phyloP scores from a whole-genome alignment of 164 flowering plant species.

The Akebia trifoliata region DNA sequence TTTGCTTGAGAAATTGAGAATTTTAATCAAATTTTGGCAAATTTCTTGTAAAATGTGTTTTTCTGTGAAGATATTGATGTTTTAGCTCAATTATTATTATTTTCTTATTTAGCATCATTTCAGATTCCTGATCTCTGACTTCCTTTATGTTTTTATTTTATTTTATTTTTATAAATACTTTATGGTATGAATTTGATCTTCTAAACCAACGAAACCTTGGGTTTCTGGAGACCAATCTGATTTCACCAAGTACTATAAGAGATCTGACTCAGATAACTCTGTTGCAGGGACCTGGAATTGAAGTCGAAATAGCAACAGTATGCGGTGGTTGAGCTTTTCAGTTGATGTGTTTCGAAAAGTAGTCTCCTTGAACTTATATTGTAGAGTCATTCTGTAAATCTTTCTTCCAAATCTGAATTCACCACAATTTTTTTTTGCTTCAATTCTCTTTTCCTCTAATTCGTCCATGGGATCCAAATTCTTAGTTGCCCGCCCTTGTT shows the following conservation, averaged over 20 bases:
- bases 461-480: constrained; percentile 64
- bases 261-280: constrained; percentile 10
- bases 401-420: background rate
- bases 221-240: no score
- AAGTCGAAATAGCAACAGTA: constrained; percentile 34
- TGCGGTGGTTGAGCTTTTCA: constrained; percentile 74
- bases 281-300: constrained; percentile 19
- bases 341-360: constrained; percentile 67
- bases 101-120: no score
- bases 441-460: background rate
- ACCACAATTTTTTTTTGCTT: background rate
- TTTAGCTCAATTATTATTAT: no score
- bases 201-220: no score
- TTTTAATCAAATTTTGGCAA: no score
- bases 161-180: no score
- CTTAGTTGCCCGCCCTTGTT: constrained; percentile 48
- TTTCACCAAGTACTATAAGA: no score
- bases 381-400: constrained; percentile 77
- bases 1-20: background rate
- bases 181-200: no score
- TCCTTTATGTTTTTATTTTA: no score
- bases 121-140: no score
- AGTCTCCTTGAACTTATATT: constrained; percentile 70
- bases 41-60: no score
- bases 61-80: no score